Conservation (phyloP, 192 early-diverging fungal species). For the Backusella parvicylindrica region DNA sequence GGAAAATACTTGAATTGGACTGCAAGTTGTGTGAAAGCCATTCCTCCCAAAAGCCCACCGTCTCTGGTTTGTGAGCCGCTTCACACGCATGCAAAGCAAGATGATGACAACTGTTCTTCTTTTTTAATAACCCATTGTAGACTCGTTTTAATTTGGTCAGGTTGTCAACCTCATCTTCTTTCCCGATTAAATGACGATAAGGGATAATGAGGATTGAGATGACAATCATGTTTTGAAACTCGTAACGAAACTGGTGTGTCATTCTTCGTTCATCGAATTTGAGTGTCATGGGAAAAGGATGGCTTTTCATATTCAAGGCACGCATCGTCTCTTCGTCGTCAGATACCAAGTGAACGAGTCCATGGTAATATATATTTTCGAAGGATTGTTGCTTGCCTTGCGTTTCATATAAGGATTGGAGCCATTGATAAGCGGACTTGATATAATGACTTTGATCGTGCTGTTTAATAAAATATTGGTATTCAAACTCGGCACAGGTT, state of each 20-base stretch:
- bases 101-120: constrained; percentile 3
- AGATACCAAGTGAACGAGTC: constrained; percentile 8
- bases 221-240: constrained; percentile 42
- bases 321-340: neutral
- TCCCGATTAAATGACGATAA: constrained; percentile 35
- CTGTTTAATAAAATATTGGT: constrained; percentile 36
- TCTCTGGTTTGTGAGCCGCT: neutral
- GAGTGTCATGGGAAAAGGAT: constrained; percentile 23
- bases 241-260: constrained; percentile 35
- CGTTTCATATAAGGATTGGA: constrained; percentile 2
- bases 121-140: constrained; percentile 32
- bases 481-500: constrained; percentile 39
- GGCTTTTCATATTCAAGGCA: neutral
- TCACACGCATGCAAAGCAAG: constrained; percentile 14
- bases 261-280: constrained; percentile 37
- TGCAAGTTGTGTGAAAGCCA: constrained; percentile 18
- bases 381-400: neutral
- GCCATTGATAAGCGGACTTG: constrained; percentile 30
- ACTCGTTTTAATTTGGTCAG: constrained; percentile 36
- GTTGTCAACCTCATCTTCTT: constrained; percentile 34
- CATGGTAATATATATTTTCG: constrained; percentile 13
- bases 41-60: constrained; percentile 5
- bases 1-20: constrained; percentile 2
- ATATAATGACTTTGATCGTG: constrained; percentile 28
- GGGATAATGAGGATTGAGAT: constrained; percentile 35